Evolutionary conservation across 768 basidiomycete genomes (phyloP).

Genomic region (Boletus rubescentipes): DNA sequence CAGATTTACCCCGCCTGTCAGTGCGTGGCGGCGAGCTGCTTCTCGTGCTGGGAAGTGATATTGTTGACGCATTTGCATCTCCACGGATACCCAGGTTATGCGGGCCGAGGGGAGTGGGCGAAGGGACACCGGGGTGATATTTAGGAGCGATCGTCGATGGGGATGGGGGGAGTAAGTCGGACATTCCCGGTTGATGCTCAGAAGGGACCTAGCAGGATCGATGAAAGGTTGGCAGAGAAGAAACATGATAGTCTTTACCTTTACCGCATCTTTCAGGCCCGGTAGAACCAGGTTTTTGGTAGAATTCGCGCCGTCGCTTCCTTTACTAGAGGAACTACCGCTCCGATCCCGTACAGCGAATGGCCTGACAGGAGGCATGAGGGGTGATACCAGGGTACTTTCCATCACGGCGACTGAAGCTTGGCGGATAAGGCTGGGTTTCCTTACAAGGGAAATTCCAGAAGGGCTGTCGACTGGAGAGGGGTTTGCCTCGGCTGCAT

Average conservation of each 20-base stretch:
- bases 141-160: constrained; percentile 48
- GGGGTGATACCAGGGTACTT: constrained; percentile 35
- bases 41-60: constrained; percentile 41
- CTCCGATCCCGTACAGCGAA: constrained; percentile 49
- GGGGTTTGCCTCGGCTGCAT: constrained; percentile 24
- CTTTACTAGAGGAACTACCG: constrained; percentile 45
- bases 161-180: constrained; percentile 74
- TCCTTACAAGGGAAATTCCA: constrained; percentile 16
- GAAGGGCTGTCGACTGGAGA: constrained; percentile 12
- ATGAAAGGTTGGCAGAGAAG: not conserved
- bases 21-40: constrained; percentile 28
- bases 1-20: constrained; percentile 22
- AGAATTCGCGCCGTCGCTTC: constrained; percentile 33
- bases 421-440: constrained; percentile 47
- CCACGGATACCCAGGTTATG: constrained; percentile 22
- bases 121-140: constrained; percentile 37
- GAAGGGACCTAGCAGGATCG: constrained; percentile 52
- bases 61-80: constrained; percentile 38
- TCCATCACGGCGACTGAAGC: constrained; percentile 59
- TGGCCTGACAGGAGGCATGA: constrained; percentile 45
- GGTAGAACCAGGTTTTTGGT: constrained; percentile 42
- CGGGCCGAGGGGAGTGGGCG: constrained; percentile 40
- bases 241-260: constrained; percentile 41
- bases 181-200: constrained; percentile 66
- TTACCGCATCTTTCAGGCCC: constrained; percentile 70